These are phyloP conservation scores for Botrytis squamosa DNA, from an alignment of 2,329 filamentous ascomycete species.

Conservation along the genomic window DNA sequence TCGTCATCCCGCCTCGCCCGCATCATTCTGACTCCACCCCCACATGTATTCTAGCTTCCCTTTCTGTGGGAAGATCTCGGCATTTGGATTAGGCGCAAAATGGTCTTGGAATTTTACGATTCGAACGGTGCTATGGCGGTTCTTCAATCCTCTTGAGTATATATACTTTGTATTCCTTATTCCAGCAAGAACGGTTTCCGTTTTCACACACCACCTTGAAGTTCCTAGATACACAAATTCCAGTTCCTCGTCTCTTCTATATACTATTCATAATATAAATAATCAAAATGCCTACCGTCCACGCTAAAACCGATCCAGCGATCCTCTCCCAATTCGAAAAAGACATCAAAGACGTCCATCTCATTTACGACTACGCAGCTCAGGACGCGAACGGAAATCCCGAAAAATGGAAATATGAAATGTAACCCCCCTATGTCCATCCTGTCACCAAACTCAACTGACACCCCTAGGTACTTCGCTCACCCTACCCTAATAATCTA, in stretches of 20 bases:
- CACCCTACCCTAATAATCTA: neutral
- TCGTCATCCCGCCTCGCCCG: neutral
- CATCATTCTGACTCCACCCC: neutral
- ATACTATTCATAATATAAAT: neutral
- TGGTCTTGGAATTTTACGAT: neutral
- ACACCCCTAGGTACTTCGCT: neutral
- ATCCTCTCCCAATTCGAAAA: neutral
- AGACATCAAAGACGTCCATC: neutral
- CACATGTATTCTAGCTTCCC: neutral
- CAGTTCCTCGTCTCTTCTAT: neutral
- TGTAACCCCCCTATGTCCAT: neutral
- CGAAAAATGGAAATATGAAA: neutral
- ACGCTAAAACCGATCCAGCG: neutral
- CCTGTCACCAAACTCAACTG: neutral
- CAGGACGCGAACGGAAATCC: neutral
- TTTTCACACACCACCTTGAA: neutral
- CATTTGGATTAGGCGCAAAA: neutral
- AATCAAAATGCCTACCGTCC: neutral
- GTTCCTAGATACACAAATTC: neutral
- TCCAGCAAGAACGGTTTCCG: neutral
- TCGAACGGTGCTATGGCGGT: neutral
- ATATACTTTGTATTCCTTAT: neutral
- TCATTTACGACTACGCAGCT: neutral
- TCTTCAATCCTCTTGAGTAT: neutral
- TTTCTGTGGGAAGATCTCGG: neutral